Conservation (phyloP, 225 moss, liverwort and hornwort species). For the Bryum argenteum region DNA sequence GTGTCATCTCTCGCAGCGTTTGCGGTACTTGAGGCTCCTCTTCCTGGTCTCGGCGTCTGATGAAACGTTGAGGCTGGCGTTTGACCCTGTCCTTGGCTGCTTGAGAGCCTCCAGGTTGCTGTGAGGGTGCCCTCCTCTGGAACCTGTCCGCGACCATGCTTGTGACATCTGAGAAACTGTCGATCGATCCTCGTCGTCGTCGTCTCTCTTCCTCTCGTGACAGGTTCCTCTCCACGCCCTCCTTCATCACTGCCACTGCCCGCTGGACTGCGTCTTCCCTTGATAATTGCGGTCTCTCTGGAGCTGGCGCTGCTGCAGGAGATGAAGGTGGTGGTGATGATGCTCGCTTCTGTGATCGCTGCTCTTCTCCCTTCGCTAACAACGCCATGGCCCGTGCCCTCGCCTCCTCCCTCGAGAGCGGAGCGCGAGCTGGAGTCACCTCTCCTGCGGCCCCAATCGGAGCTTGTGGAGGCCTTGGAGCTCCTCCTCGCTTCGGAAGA, state of each 20-base stretch:
- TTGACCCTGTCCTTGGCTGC: constrained; percentile 49
- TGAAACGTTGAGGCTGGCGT: constrained; percentile 46
- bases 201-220: constrained; percentile 58
- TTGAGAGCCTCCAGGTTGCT: constrained; percentile 50
- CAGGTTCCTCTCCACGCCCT: constrained; percentile 60
- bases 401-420: constrained; percentile 59
- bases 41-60: constrained; percentile 47
- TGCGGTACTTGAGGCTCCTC: constrained; percentile 55
- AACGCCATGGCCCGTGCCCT: constrained; percentile 54
- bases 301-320: constrained; percentile 38
- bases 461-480: constrained; percentile 30
- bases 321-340: constrained; percentile 35
- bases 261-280: constrained; percentile 65
- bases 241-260: constrained; percentile 61
- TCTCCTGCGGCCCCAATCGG: constrained; percentile 32
- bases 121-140: constrained; percentile 45
- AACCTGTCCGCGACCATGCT: constrained; percentile 57
- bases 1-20: constrained; percentile 63
- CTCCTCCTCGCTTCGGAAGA: constrained; percentile 32
- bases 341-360: constrained; percentile 29
- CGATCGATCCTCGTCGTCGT: constrained; percentile 50
- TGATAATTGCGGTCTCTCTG: constrained; percentile 31
- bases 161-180: constrained; percentile 53
- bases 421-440: constrained; percentile 22
- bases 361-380: constrained; percentile 44